Conservation (phyloP, 2,329 filamentous ascomycete species). For the Aspergillus sp. region DNA sequence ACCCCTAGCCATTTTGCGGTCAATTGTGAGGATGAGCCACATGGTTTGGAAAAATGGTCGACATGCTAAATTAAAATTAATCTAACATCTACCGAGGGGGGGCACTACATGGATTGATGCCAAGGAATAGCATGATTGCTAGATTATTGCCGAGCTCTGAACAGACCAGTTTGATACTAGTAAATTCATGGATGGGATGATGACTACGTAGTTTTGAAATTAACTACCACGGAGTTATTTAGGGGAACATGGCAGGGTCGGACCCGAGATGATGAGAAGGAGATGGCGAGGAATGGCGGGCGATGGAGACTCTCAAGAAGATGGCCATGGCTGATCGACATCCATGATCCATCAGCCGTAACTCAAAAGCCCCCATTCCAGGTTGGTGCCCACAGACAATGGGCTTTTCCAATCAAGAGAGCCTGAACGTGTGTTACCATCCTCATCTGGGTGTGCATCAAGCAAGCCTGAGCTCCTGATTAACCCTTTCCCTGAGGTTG, state of each 20-base stretch:
- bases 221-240: too few species aligned
- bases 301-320: neutral
- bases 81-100: constrained; percentile 2
- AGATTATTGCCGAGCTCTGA: neutral
- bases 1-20: constrained; percentile 3
- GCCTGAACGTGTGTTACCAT: neutral
- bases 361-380: neutral
- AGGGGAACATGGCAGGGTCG: too few species aligned
- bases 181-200: too few species aligned
- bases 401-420: neutral
- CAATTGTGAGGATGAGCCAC: constrained; percentile 1
- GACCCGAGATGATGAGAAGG: too few species aligned
- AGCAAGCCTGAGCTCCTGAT: neutral
- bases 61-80: constrained; percentile 7
- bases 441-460: neutral
- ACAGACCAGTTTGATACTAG: too few species aligned
- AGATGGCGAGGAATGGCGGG: too few species aligned
- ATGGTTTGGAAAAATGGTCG: neutral
- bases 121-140: neutral
- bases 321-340: neutral
- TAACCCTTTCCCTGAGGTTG: neutral
- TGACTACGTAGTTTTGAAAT: too few species aligned
- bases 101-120: neutral
- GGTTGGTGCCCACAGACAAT: neutral
- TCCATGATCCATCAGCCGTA: neutral